Evolutionary conservation across 106 monocot species (phyloP).

Genomic region (Dendrobium catenatum): DNA sequence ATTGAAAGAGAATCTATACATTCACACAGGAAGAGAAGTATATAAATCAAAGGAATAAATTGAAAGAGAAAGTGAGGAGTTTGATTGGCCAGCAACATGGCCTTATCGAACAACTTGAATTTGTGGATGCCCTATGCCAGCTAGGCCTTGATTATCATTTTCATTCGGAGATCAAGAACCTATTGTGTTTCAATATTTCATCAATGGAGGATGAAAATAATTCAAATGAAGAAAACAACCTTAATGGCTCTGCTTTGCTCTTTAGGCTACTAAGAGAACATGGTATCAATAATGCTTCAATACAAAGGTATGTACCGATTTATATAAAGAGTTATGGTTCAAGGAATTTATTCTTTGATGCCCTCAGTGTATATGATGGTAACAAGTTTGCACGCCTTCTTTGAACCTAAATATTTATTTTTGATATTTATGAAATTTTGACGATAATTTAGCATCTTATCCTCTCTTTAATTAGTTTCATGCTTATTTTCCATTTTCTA

Average conservation of each 20-base stretch:
- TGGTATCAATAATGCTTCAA: background rate
- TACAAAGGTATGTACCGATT: background rate
- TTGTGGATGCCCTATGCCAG: conserved; percentile 14
- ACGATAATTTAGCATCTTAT: too few species aligned
- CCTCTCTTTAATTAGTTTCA: too few species aligned
- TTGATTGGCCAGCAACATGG: background rate
- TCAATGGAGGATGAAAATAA: background rate
- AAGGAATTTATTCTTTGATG: too few species aligned
- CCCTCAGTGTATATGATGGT: too few species aligned
- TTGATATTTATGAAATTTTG: too few species aligned
- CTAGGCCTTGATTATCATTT: conserved; percentile 32
- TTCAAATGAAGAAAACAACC: background rate
- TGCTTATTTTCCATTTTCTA: too few species aligned
- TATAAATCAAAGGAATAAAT: background rate
- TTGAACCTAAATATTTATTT: too few species aligned
- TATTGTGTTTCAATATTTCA: background rate
- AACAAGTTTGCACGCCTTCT: too few species aligned
- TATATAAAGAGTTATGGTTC: too few species aligned
- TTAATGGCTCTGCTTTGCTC: conserved; percentile 11
- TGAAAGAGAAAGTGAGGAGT: conserved; percentile 15
- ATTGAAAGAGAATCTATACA: conserved; percentile 10
- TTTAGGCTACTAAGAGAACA: conserved; percentile 31
- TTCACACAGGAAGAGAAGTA: background rate
- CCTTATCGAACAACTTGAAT: conserved; percentile 6
- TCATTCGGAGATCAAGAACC: conserved; percentile 20